phyloP scores from a whole-genome alignment of 495 filamentous ascomycete species.

The Trichoderma orchidacearum region DNA sequence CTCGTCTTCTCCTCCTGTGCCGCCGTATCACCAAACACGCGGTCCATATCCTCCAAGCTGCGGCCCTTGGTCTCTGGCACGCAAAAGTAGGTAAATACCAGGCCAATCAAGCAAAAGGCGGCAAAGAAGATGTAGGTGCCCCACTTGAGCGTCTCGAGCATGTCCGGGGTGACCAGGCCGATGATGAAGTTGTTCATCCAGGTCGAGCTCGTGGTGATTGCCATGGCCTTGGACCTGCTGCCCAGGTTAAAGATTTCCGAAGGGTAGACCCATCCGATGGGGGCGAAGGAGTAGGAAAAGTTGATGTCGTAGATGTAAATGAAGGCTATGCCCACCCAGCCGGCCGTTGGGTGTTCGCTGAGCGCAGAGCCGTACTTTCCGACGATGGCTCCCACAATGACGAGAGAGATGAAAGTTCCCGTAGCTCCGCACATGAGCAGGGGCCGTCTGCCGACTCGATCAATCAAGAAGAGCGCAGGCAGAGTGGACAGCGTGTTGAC shows the following conservation, averaged over 20 bases:
- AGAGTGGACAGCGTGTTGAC: conserved; percentile 35
- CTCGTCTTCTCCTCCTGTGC: conserved; percentile 10
- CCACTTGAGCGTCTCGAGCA: conserved; percentile 41
- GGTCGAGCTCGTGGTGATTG: conserved; percentile 32
- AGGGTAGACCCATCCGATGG: conserved; percentile 28
- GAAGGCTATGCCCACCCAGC: conserved; percentile 45
- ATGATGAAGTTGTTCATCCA: conserved; percentile 43
- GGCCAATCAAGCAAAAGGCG: conserved; percentile 9
- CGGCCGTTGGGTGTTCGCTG: conserved; percentile 31
- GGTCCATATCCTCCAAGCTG: conserved; percentile 17
- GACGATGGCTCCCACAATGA: conserved; percentile 42
- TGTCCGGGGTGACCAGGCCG: conserved; percentile 45
- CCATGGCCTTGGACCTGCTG: conserved; percentile 41
- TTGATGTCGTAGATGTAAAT: conserved; percentile 49
- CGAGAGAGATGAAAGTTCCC: conserved; percentile 23
- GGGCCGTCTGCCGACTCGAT: neutral
- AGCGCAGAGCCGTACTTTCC: conserved; percentile 34
- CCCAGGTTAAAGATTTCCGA: conserved; percentile 44
- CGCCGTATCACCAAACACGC: conserved; percentile 12
- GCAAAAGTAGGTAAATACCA: conserved; percentile 11
- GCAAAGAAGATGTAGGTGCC: conserved; percentile 60
- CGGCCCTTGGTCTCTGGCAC: conserved; percentile 18
- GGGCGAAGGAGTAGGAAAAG: conserved; percentile 34
- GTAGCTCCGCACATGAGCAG: conserved; percentile 21
- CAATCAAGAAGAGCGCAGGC: conserved; percentile 5